Evolutionary conservation across 1,139 yeast genomes (phyloP), one percentile per base, ranked within the genome.

Genomic region (Suzukiozyma palmioleophila): DNA sequence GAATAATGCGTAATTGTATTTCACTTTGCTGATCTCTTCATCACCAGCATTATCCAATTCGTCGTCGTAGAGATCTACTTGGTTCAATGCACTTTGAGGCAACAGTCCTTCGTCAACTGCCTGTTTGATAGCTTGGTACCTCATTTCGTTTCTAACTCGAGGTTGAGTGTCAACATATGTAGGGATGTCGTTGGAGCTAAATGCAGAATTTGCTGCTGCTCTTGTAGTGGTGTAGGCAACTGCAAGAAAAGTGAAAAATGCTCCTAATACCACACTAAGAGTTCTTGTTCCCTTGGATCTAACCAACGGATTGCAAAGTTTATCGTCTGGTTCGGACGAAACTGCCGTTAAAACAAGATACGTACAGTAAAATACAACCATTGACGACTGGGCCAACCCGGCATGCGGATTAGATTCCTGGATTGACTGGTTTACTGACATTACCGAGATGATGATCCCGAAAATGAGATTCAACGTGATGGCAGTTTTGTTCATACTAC

Each of bases 161-260:
- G 87, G 86, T 49, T 81, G 82, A 2, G 75, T 67, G 8, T 75
- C 66, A 11, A 60, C 56, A 14, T 50, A 49, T n/a, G 43, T 36
- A 16, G 42, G 42, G 22, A 41, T 43, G 8, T 53, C 35, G 14
- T 49, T 64, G 5, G 57, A 43, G 34, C 57, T 50, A 50, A 84
- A 82, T 1, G 88, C 87, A 8, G 87, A 76, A 50, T 67, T 66
- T 25, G 90, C 88, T 4, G 98, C 97, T 0, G 98, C 98, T 48
- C 97, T 77, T 1, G 97, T 89, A 0, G 99, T 92, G 2, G 98
- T 92, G 59, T 94, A 94, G 0, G 97, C 97, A 47, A 94, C 86
- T 0, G 99, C 97, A 39, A 88, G 72, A 56, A 94, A 88, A 0
- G 99, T 94, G 66, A 94, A 89, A 32, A 89, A 66, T 0, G 97